These are phyloP conservation scores for Cystofilobasidium macerans DNA, from an alignment of 768 basidiomycete genomes.

Conservation along the genomic window DNA sequence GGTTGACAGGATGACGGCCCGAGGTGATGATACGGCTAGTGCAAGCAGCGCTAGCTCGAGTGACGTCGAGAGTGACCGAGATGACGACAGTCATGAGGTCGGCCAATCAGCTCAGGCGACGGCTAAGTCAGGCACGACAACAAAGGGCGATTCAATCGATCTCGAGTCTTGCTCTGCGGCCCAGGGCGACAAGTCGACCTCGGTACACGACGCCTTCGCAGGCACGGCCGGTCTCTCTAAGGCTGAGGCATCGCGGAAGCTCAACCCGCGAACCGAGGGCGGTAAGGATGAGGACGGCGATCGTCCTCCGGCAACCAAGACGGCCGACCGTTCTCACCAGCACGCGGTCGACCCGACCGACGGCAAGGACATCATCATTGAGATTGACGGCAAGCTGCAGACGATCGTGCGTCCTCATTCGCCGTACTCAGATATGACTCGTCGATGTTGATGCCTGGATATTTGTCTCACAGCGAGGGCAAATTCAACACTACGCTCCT, in stretches of 20 bases:
- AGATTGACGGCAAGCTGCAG: conserved; percentile 19
- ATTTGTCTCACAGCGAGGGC: conserved; percentile 24
- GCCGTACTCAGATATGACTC: too few relatives aligned
- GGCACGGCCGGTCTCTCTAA: background rate
- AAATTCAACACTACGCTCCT: conserved; percentile 26
- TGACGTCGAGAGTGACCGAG: background rate
- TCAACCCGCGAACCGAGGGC: conserved; percentile 7
- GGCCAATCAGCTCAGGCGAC: too few relatives aligned
- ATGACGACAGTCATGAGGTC: background rate
- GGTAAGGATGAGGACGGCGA: background rate
- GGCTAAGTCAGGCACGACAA: too few relatives aligned
- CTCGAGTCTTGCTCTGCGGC: too few relatives aligned
- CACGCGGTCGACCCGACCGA: conserved; percentile 16
- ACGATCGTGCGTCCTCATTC: conserved; percentile 12
- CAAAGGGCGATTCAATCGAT: too few relatives aligned
- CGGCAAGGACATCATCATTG: conserved; percentile 18
- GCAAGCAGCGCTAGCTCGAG: background rate
- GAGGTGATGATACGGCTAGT: conserved; percentile 1
- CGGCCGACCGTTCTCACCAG: conserved; percentile 14
- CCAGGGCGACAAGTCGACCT: too few relatives aligned
- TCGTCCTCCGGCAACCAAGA: conserved; percentile 8
- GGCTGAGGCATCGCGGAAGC: background rate
- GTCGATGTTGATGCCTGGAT: too few relatives aligned
- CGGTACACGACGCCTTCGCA: background rate
- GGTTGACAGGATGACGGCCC: conserved; percentile 3